Conservation (phyloP, 768 basidiomycete species). For the Dacryopinax spathularia region DNA sequence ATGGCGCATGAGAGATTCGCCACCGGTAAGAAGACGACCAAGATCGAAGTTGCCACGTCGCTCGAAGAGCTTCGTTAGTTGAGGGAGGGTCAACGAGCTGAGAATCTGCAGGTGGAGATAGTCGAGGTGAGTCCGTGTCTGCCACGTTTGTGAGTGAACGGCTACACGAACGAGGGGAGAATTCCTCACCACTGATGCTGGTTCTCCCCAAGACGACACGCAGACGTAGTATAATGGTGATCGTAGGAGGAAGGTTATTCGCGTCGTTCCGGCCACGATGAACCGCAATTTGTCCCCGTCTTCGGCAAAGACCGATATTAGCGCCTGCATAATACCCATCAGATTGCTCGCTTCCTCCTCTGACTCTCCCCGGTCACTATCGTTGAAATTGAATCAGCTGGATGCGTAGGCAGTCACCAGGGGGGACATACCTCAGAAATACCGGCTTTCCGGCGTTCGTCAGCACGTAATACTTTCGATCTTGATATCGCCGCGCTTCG, state of each 20-base stretch:
- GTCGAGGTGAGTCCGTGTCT: slow-evolving; percentile 89
- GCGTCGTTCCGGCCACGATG: slow-evolving; percentile 66
- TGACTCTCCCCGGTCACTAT: neutral
- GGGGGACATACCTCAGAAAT: slow-evolving; percentile 55
- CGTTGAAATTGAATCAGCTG: slow-evolving; percentile 2
- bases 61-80: slow-evolving; percentile 76
- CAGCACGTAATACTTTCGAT: slow-evolving; percentile 75
- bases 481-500: neutral
- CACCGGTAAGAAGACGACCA: slow-evolving; percentile 26
- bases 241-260: slow-evolving; percentile 76
- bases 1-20: slow-evolving; percentile 27
- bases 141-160: slow-evolving; percentile 18
- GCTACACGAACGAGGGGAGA: slow-evolving; percentile 9
- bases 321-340: slow-evolving; percentile 86
- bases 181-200: slow-evolving; percentile 74
- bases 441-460: slow-evolving; percentile 98
- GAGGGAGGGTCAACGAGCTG: slow-evolving; percentile 73
- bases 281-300: slow-evolving; percentile 56
- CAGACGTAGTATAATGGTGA: slow-evolving; percentile 86
- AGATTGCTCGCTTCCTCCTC: slow-evolving; percentile 56
- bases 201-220: slow-evolving; percentile 85
- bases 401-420: neutral
- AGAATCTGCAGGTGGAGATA: slow-evolving; percentile 89
- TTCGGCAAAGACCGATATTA: slow-evolving; percentile 90
- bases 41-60: slow-evolving; percentile 85